phyloP scores from a whole-genome alignment of 176 grass and related monocot genomes.

The Luzula sylvatica region DNA sequence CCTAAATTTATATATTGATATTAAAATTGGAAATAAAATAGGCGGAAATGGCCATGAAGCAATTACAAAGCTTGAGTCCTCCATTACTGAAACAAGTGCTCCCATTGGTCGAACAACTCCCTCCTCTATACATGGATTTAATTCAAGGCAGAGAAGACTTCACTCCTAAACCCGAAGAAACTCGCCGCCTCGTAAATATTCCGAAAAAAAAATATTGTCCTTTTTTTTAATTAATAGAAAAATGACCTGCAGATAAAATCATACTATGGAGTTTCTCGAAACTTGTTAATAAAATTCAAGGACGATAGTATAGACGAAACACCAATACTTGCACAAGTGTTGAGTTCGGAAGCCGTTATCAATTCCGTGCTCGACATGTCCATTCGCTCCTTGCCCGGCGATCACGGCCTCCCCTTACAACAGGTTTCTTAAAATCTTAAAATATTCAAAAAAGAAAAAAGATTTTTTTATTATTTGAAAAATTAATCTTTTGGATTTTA shows the following conservation, averaged over 20 bases:
- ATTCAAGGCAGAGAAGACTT: constrained; percentile 90
- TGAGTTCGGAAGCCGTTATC: constrained; percentile 80
- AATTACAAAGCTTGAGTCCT: constrained; percentile 73
- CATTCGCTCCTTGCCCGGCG: constrained; percentile 72
- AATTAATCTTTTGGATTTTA: too few species aligned
- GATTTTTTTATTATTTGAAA: too few species aligned
- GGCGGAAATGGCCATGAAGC: constrained; percentile 93
- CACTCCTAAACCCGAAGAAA: constrained; percentile 89
- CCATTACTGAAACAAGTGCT: constrained; percentile 91
- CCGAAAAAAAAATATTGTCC: too few species aligned
- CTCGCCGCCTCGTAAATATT: constrained; percentile 53
- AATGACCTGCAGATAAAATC: constrained; percentile 66
- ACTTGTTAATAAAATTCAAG: constrained; percentile 91
- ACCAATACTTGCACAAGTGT: constrained; percentile 58
- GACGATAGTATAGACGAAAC: constrained; percentile 97
- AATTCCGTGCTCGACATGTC: constrained; percentile 89
- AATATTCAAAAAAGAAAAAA: too few species aligned
- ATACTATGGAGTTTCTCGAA: constrained; percentile 88
- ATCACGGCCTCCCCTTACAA: constrained; percentile 82
- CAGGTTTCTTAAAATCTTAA: too few species aligned
- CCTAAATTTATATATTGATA: constrained; percentile 11
- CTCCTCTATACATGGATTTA: constrained; percentile 91
- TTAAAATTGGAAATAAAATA: constrained; percentile 20
- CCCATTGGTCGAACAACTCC: constrained; percentile 89
- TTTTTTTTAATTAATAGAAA: too few species aligned